Conservation (phyloP, 768 basidiomycete genomes). For the Russula olivacea region DNA sequence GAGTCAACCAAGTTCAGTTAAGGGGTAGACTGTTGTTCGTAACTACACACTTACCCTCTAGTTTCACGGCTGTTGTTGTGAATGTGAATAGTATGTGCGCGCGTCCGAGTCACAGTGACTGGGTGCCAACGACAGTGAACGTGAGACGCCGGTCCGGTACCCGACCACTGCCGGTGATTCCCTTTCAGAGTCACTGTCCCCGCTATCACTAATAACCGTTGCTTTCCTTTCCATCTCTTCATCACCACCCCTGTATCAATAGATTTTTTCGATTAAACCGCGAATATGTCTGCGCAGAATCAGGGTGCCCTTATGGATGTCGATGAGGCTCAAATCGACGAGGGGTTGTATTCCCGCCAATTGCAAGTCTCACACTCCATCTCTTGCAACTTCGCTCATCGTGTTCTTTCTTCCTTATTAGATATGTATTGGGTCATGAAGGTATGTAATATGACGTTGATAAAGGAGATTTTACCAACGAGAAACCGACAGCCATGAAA, state of each 20-base stretch:
- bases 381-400: slow-evolving; percentile 19
- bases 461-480: neutral
- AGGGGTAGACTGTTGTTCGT: slow-evolving; percentile 7
- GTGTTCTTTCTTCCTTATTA: slow-evolving; percentile 31
- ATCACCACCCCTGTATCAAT: slow-evolving; percentile 3
- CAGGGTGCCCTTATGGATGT: slow-evolving; percentile 64
- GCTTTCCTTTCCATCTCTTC: neutral
- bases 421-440: slow-evolving; percentile 96
- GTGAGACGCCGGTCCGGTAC: slow-evolving; percentile 1
- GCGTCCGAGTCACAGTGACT: neutral
- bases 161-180: neutral
- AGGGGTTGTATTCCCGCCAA: slow-evolving; percentile 90
- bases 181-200: too few relatives aligned
- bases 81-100: neutral
- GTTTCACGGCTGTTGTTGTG: neutral
- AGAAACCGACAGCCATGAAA: slow-evolving; percentile 78
- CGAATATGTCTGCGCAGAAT: slow-evolving; percentile 37
- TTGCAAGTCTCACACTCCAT: slow-evolving; percentile 50
- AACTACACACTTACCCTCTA: neutral
- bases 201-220: neutral
- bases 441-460: slow-evolving; percentile 41
- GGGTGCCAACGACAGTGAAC: neutral
- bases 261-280: slow-evolving; percentile 6
- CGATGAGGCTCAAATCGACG: slow-evolving; percentile 84
- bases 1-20: neutral